Percentiles rank a stretch among this genome's conserved stretches.
phyloP scores from a whole-genome alignment of 345 rosid species.

The Combretum micranthum region DNA sequence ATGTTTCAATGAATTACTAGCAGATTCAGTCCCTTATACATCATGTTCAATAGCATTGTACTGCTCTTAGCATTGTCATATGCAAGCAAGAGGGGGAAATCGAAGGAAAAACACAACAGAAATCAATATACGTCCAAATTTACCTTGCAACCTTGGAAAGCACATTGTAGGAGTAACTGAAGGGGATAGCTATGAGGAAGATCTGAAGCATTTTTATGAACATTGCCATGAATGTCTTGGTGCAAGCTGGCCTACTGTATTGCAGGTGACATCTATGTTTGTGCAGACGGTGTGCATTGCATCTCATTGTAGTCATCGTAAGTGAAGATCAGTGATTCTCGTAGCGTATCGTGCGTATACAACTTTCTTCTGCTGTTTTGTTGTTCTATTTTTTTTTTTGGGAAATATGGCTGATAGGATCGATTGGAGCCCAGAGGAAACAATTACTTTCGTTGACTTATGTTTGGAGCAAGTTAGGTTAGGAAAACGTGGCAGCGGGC shows the following conservation, averaged over 20 bases:
- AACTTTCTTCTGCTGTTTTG: no score
- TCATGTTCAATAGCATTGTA: slow-evolving; percentile 67
- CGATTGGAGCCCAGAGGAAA: no score
- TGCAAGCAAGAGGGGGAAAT: slow-evolving; percentile 42
- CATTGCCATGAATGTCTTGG: slow-evolving; percentile 84
- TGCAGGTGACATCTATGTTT: no score
- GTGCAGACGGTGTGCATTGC: no score
- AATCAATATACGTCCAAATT: slow-evolving; percentile 12
- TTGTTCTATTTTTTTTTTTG: no score
- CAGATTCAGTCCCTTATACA: slow-evolving; percentile 56
- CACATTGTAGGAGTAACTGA: slow-evolving; percentile 30
- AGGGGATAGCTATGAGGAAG: slow-evolving; percentile 12
- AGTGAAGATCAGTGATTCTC: no score
- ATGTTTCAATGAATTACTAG: slow-evolving; percentile 72
- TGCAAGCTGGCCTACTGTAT: slow-evolving; percentile 64
- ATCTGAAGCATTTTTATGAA: slow-evolving; percentile 38
- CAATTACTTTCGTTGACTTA: no score
- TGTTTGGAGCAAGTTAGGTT: no score
- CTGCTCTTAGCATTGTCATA: slow-evolving; percentile 67
- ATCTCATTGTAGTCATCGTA: no score
- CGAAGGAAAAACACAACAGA: slow-evolving; percentile 15
- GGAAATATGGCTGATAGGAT: no score
- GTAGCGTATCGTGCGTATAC: no score
- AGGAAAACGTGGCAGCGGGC: no score
- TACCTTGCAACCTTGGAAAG: slow-evolving; percentile 25